Base-by-base conservation (phyloP, 768 basidiomycete species). In the Collybia nuda region DNA sequence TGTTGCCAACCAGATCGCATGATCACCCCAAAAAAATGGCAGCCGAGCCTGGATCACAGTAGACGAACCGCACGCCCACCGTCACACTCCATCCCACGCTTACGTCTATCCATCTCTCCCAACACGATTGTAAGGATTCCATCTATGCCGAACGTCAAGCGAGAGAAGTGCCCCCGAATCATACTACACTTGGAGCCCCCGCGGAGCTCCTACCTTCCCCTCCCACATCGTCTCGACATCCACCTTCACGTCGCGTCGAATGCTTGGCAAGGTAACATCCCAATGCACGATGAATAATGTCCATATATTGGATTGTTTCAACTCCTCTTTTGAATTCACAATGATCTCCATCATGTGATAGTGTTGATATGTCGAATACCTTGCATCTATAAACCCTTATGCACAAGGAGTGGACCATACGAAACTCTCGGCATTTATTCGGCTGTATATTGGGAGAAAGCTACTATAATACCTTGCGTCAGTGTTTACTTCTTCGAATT, bases 401-500 rank as follows among this genome's bases (percentile, higher is more conserved):
- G 36, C 40, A 36, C 40, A 29, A 43, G 40, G 14, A 28, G 14
- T 14, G 32, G 14, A 11, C 18, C 48, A 53, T 26, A 48, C 50
- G 41, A 41, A 24, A 36, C 1, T 7, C 24, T 40, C 36, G 40
- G 19, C 29, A 5, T 32, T 32, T 32, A 6, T 40, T 53, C 56
- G 58, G 55, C 39, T 24, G 41, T 57, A 55, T 42, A 41, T 53
- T 56, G 58, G 58, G 21, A 15, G 48, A 44, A 47, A 17, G 40
- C 32, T 12, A 36, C 14, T 22, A 24, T 15, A 29, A 29, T n/a
- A 23, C 28, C 42, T 43, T 40, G 48, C 42, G 44, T 49, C 51
- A 50, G 37, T 24, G 11, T 41, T 9, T 32, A 32, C 44, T 39
- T 38, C 47, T 19, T 17, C 28, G 50, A 56, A 53, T 44, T 54